phyloP scores from a whole-genome alignment of 805 yeast species.

The Scheffersomyces spartinae region DNA sequence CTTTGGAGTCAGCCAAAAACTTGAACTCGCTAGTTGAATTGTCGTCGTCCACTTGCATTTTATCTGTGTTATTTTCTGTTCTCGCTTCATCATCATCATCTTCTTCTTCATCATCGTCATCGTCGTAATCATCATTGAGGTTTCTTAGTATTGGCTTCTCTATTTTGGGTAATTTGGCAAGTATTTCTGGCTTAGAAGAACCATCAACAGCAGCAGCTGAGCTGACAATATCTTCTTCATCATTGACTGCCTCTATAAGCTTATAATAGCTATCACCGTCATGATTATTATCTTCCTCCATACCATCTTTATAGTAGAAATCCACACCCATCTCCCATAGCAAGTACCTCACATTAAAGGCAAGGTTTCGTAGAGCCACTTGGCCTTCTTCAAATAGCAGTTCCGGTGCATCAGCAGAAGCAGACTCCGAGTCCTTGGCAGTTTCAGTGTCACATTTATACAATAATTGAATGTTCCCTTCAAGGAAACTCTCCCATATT shows the following conservation, averaged over 20 bases:
- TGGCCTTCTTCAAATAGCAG: constrained; percentile 16
- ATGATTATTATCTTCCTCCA: constrained; percentile 2
- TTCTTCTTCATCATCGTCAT: constrained; percentile 12
- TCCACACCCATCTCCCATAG: constrained; percentile 65
- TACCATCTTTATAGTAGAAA: constrained; percentile 16
- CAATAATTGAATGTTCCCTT: constrained; percentile 19
- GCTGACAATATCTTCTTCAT: constrained; percentile 14
- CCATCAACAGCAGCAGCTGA: constrained; percentile 4
- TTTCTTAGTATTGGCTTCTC: constrained; percentile 11
- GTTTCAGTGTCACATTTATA: constrained; percentile 7
- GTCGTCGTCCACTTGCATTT: constrained; percentile 3
- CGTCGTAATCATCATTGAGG: constrained; percentile 15
- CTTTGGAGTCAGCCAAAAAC: constrained; percentile 5
- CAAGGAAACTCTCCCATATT: constrained; percentile 25
- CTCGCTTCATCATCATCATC: constrained; percentile 10
- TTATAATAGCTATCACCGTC: constrained; percentile 5
- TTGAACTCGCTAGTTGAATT: constrained; percentile 4
- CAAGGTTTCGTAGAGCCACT: too few species aligned
- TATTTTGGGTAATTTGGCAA: constrained; percentile 2
- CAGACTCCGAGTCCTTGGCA: too few species aligned
- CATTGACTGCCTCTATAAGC: constrained; percentile 15
- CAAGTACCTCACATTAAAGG: constrained; percentile 54
- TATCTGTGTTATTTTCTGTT: constrained; percentile 5
- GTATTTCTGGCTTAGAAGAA: constrained; percentile 6
- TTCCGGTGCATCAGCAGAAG: too few species aligned